Percentiles rank a stretch among this genome's conserved stretches.
These are phyloP conservation scores for Monilinia vaccinii-corymbosi DNA, from an alignment of 2,329 filamentous ascomycete species.

Conservation along the genomic window DNA sequence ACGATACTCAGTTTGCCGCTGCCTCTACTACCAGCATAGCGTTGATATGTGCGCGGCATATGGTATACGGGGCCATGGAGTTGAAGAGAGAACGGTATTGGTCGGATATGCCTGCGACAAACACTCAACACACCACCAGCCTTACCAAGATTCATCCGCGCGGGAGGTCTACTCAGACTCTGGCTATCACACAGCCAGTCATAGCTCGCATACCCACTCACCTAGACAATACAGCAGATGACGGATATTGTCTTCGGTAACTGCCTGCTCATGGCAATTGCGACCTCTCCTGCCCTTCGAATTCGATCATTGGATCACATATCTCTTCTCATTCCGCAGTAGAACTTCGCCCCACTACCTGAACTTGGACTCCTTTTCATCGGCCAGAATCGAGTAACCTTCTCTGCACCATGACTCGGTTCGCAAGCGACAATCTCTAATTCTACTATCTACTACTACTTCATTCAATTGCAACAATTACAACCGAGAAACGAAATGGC, in stretches of 20 bases:
- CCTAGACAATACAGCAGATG: conserved; percentile 26
- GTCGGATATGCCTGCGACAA: conserved; percentile 57
- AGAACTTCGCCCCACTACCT: conserved; percentile 26
- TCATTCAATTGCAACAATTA: conserved; percentile 16
- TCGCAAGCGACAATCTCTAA: conserved; percentile 5
- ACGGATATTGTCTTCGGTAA: conserved; percentile 31
- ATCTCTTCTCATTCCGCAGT: conserved; percentile 28
- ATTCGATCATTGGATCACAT: conserved; percentile 26
- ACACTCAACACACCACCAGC: conserved; percentile 31
- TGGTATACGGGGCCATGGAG: conserved; percentile 51
- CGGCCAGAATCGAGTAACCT: conserved; percentile 24
- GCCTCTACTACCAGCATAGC: conserved; percentile 58
- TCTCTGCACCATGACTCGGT: conserved; percentile 23
- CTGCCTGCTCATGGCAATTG: conserved; percentile 28
- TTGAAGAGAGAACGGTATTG: conserved; percentile 59
- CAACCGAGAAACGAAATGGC: conserved; percentile 17
- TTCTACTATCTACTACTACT: conserved; percentile 6
- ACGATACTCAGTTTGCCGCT: conserved; percentile 60
- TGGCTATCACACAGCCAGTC: conserved; percentile 28
- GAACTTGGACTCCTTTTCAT: conserved; percentile 28
- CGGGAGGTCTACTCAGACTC: conserved; percentile 27
- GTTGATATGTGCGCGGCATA: conserved; percentile 58
- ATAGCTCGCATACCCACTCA: conserved; percentile 23
- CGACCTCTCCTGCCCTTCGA: conserved; percentile 26
- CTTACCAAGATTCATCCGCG: conserved; percentile 13